A percentile compares a stretch with the other conserved stretches of the same genome.
phyloP scores from a whole-genome alignment of 129 eudicot species.

The Flaveria bidentis region DNA sequence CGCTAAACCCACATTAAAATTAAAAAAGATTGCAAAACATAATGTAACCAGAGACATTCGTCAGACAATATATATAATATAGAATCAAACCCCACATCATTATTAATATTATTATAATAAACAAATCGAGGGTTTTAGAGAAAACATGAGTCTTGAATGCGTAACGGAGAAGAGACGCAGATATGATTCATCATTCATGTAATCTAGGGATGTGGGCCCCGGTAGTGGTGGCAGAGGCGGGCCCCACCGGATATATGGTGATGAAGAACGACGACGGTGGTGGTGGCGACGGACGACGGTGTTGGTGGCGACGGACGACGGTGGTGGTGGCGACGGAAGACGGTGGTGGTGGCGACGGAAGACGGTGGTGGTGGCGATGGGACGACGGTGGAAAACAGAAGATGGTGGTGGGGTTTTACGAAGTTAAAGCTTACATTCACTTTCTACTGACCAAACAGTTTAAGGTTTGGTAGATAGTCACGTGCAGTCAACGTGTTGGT shows the following conservation, averaged over 20 bases:
- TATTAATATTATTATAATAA: conserved; percentile 20
- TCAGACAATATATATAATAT: conserved; percentile 13
- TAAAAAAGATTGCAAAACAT: neutral
- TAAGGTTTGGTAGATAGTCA: conserved; percentile 35
- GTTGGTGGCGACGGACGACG: neutral
- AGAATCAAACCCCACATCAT: conserved; percentile 6
- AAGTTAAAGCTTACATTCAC: conserved; percentile 12
- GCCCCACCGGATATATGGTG: no score
- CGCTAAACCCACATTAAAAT: conserved; percentile 47
- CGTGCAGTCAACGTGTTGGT: conserved; percentile 42
- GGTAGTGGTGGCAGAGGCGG: no score
- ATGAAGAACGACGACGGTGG: no score
- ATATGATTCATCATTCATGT: no score
- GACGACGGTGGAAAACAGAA: neutral
- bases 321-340: neutral
- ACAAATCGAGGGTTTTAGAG: conserved; percentile 20
- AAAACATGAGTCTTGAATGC: neutral
- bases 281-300: conserved; percentile 5
- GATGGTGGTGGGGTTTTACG: conserved; percentile 28
- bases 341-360: conserved; percentile 18
- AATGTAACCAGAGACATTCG: no score
- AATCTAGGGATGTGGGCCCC: no score
- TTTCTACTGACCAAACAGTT: conserved; percentile 16
- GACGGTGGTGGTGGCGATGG: neutral
- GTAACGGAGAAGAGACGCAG: no score